Evolutionary conservation across 306 rosid genomes (phyloP).

Genomic region (Acmispon strigosus): DNA sequence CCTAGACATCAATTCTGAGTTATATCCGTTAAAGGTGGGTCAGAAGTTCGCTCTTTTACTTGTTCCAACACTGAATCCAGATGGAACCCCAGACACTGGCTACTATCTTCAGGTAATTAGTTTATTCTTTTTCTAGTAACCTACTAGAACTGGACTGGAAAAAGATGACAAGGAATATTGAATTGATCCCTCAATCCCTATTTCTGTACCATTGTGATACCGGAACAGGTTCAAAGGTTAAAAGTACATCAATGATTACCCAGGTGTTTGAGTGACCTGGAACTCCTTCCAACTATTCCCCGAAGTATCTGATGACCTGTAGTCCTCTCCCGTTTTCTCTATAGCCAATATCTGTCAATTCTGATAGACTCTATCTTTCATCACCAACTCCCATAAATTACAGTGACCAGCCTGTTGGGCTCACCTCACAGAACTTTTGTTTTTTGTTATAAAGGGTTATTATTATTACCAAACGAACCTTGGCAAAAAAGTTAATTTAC

Average conservation of each 20-base stretch:
- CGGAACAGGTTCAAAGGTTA: background rate
- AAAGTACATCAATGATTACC: background rate
- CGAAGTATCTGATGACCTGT: too few species aligned
- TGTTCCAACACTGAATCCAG: slow-evolving; percentile 73
- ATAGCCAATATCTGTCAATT: too few species aligned
- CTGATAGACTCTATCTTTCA: too few species aligned
- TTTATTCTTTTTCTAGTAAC: background rate
- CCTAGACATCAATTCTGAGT: slow-evolving; percentile 76
- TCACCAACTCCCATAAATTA: too few species aligned
- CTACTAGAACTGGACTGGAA: background rate
- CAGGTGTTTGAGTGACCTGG: background rate
- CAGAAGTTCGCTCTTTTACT: slow-evolving; percentile 75
- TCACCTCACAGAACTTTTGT: background rate
- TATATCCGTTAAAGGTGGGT: slow-evolving; percentile 68
- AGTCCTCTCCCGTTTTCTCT: too few species aligned
- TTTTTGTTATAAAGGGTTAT: too few species aligned
- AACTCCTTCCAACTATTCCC: background rate
- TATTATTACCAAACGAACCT: too few species aligned
- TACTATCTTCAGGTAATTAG: slow-evolving; percentile 61
- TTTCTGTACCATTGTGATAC: background rate
- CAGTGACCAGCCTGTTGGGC: too few species aligned
- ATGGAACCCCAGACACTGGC: slow-evolving; percentile 88
- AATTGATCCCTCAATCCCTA: background rate
- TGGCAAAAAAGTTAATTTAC: too few species aligned
- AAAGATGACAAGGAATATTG: background rate